Conservation (phyloP, 164 flowering plant genomes). For the Macadamia integrifolia region DNA sequence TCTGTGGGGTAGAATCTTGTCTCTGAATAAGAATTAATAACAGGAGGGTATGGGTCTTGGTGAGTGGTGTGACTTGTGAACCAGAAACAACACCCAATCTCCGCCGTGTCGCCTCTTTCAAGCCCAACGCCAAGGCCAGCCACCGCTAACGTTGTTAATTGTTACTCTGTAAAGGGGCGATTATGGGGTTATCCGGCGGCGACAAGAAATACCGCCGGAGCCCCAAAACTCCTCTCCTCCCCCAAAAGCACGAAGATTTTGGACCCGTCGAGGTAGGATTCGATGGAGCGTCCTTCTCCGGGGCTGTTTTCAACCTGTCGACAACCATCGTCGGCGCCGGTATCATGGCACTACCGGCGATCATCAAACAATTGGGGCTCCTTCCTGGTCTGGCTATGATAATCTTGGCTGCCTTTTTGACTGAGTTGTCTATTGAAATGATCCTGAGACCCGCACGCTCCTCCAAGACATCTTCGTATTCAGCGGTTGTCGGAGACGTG, state of each 20-base stretch:
- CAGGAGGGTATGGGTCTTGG: too few species aligned
- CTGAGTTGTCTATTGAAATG: conserved; percentile 56
- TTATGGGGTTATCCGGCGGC: conserved; percentile 17
- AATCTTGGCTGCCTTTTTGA: conserved; percentile 36
- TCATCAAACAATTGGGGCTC: conserved; percentile 57
- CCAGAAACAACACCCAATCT: too few species aligned
- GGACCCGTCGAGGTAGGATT: conserved; percentile 27
- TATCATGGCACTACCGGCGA: conserved; percentile 76
- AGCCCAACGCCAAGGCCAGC: too few species aligned
- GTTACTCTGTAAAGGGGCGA: conserved; percentile 11
- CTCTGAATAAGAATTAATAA: too few species aligned
- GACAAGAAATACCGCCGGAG: conserved; percentile 57
- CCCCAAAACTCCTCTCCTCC: conserved; percentile 44
- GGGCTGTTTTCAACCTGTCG: conserved; percentile 81
- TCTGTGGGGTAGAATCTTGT: too few species aligned
- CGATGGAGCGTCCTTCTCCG: conserved; percentile 65
- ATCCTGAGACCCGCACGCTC: conserved; percentile 48
- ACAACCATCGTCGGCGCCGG: conserved; percentile 83
- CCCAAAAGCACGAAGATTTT: conserved; percentile 25
- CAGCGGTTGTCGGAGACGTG: conserved; percentile 49
- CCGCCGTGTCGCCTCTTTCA: too few species aligned
- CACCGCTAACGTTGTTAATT: too few species aligned
- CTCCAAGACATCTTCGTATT: conserved; percentile 42
- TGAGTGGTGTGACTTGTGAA: too few species aligned
- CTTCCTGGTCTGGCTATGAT: conserved; percentile 55